phyloP scores from a whole-genome alignment of 495 filamentous ascomycete genomes.

The Cladorrhinum samala region DNA sequence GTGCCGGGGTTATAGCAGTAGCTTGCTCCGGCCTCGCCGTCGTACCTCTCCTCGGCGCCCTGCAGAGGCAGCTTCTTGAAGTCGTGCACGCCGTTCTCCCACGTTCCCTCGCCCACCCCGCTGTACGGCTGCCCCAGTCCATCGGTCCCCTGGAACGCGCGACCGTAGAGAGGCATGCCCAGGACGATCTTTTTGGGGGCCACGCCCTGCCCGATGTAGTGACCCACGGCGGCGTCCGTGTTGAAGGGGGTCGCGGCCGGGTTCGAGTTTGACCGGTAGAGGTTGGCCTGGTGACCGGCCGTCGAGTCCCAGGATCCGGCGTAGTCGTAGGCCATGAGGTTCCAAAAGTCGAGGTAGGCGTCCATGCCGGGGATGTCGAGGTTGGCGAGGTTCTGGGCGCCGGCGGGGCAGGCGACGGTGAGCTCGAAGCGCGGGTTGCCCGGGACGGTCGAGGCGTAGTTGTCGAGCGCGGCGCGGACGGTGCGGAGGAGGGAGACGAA shows the following conservation, averaged over 20 bases:
- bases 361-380: conserved; percentile 72
- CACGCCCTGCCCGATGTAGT: conserved; percentile 64
- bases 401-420: conserved; percentile 66
- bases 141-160: conserved; percentile 72
- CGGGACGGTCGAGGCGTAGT: conserved; percentile 42
- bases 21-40: conserved; percentile 54
- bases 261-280: conserved; percentile 52
- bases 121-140: conserved; percentile 63
- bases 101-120: conserved; percentile 71
- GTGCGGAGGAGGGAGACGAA: conserved; percentile 67
- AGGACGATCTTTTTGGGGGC: conserved; percentile 65
- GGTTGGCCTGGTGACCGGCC: conserved; percentile 78
- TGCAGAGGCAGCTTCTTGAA: conserved; percentile 62
- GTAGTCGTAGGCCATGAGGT: conserved; percentile 84
- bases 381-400: conserved; percentile 67
- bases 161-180: conserved; percentile 89
- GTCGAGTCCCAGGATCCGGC: conserved; percentile 69
- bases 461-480: conserved; percentile 58
- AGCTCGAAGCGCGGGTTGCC: conserved; percentile 63
- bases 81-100: conserved; percentile 87
- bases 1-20: conserved; percentile 63
- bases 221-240: conserved; percentile 58
- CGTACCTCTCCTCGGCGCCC: conserved; percentile 46
- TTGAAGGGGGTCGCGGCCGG: conserved; percentile 66
- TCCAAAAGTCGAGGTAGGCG: conserved; percentile 83